Evolutionary conservation across 192 early-diverging fungal genomes (phyloP).

Genomic region (Backusella mclennaniae): DNA sequence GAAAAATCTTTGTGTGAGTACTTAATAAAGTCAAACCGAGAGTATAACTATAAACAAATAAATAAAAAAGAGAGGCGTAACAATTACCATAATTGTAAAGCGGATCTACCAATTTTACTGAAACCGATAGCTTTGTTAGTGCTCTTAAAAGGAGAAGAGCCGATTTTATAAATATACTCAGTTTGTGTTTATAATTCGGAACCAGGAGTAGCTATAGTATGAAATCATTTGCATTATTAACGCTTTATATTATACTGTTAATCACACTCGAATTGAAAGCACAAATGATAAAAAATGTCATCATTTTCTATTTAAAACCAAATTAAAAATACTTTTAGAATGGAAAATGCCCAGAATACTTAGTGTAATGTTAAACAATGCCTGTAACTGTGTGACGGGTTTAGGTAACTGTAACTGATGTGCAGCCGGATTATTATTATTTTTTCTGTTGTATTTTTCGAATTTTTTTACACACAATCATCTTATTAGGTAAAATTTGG

Average conservation of each 20-base stretch:
- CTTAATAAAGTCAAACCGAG: neutral
- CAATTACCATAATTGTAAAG: neutral
- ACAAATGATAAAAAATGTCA: neutral
- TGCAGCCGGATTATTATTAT: neutral
- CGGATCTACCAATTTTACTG: neutral
- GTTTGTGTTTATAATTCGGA: neutral
- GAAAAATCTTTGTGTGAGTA: neutral
- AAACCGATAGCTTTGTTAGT: neutral
- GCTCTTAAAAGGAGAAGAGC: conserved; percentile 1
- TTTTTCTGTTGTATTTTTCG: neutral
- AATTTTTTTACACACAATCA: neutral
- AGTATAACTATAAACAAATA: neutral
- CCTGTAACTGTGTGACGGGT: neutral
- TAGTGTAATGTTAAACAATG: neutral
- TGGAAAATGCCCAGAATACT: neutral
- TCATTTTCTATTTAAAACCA: neutral
- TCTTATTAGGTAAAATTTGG: neutral
- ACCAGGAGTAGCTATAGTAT: neutral
- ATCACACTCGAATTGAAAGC: neutral
- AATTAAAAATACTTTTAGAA: neutral
- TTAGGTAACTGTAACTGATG: conserved; percentile 1
- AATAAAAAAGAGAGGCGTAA: neutral
- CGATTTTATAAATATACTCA: neutral
- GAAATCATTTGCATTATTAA: neutral
- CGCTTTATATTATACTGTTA: neutral